Conservation (phyloP, 768 basidiomycete genomes). For the Lentinula lateritia region DNA sequence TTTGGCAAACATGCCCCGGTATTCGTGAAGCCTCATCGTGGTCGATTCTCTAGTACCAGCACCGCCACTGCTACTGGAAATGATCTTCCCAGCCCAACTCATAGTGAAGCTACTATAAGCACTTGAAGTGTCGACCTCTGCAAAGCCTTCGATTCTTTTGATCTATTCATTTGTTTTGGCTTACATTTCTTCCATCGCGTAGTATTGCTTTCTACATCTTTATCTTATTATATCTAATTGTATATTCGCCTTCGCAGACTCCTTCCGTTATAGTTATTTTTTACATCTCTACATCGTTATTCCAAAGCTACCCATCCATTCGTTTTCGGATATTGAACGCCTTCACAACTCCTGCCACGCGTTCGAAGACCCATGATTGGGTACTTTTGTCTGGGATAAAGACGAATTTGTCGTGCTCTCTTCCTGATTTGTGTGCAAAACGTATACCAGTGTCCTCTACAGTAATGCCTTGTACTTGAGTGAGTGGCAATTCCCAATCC, state of each 20-base stretch:
- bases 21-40: conserved; percentile 34
- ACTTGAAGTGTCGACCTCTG: conserved; percentile 8
- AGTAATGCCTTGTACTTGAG: conserved; percentile 80
- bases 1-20: conserved; percentile 21
- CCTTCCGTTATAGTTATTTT: background rate
- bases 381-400: conserved; percentile 70
- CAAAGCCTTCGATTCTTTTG: background rate
- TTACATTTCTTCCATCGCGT: background rate
- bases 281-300: background rate
- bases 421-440: conserved; percentile 75
- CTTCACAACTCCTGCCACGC: conserved; percentile 73
- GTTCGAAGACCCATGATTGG: conserved; percentile 77
- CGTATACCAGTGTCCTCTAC: conserved; percentile 90
- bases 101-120: conserved; percentile 31
- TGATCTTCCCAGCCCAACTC: conserved; percentile 24
- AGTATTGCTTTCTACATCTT: background rate
- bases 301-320: conserved; percentile 37
- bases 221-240: background rate
- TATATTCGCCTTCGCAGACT: background rate
- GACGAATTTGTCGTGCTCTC: conserved; percentile 71
- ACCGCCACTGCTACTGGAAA: conserved; percentile 37
- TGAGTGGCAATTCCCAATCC: conserved; percentile 89
- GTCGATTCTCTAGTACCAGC: conserved; percentile 51
- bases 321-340: conserved; percentile 67
- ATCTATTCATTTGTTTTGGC: background rate